Conservation (phyloP, 495 filamentous ascomycete genomes). For the Tuber borchii region DNA sequence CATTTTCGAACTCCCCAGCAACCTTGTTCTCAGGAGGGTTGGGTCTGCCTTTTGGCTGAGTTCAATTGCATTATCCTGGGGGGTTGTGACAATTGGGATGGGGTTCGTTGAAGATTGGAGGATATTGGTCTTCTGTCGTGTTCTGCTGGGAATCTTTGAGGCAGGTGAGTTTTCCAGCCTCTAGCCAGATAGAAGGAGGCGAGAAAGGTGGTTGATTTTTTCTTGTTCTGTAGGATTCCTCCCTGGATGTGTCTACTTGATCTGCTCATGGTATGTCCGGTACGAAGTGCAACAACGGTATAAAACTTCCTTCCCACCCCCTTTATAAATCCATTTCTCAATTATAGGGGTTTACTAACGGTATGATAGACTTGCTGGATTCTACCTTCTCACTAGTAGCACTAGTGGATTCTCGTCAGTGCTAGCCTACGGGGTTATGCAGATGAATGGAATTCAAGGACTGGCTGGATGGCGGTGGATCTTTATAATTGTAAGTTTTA, state of each 20-base stretch:
- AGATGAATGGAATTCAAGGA: constrained; percentile 61
- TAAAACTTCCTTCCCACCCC: constrained; percentile 44
- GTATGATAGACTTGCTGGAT: constrained; percentile 50
- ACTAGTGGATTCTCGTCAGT: constrained; percentile 66
- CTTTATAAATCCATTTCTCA: background rate
- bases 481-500: constrained; percentile 52
- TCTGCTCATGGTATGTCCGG: constrained; percentile 67
- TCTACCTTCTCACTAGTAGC: constrained; percentile 62
- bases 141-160: constrained; percentile 63
- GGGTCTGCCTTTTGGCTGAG: constrained; percentile 65
- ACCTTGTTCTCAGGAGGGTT: constrained; percentile 60
- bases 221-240: constrained; percentile 52
- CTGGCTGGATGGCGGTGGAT: constrained; percentile 71
- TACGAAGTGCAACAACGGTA: constrained; percentile 62
- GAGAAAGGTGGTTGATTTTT: background rate
- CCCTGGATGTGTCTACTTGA: constrained; percentile 66
- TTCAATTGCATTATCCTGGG: constrained; percentile 58
- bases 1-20: constrained; percentile 59
- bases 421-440: constrained; percentile 60
- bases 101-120: constrained; percentile 59
- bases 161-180: constrained; percentile 46
- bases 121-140: constrained; percentile 55
- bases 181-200: too few species aligned
- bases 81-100: constrained; percentile 63
- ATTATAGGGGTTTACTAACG: background rate